Base-by-base conservation (phyloP, 2,329 filamentous ascomycete species). In the Phialophora tarda region DNA sequence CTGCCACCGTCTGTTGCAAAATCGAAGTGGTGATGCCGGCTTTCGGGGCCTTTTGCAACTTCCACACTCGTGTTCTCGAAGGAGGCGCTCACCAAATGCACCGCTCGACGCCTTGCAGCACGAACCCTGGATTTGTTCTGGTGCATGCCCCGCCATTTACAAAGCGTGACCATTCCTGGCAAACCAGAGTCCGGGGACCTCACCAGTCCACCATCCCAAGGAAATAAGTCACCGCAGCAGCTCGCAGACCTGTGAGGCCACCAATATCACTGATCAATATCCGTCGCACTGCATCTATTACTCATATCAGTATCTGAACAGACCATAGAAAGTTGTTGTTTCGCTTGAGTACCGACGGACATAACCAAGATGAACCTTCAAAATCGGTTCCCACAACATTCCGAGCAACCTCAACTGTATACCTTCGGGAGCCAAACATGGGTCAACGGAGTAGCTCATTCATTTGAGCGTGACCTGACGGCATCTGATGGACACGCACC, bases 381-480 rank as follows among this genome's bases (percentile, higher is more conserved):
- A 30, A 26, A 34, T 30, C 24, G 30, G 11, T 24, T 48, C 38
- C 24, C 44, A 24, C 17, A 6, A 7, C 12, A 21, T 23, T 10
- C 44, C 11, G 47, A 62, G 14, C 47, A 24, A 41, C 32, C 28
- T 26, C 30, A 54, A 54, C 7, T 7, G 59, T 54, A 55, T 44
- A 44, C 17, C 47, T 62, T 62, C 32, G 21, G 24, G 3, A 30
- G 23, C 11, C 28, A 54, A 6, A 4, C 28, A 53, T 62, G 59
- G 59, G n/a, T 47, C 12, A 28, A 53, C 21, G 59, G 59, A 41
- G 59, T 12, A 28, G 14, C 11, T 44, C 59, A 14, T 14, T 54
- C 50, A n/a, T 62, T 62, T 30, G 59, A 62, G 21, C 30, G 28
- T 23, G 48, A 54, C 23, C 28, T 62, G 21, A 24, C 59, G 2